Percentiles rank a stretch among this genome's conserved stretches.
Conservation (phyloP, 768 basidiomycete genomes). For the Hypholoma fasciculare region DNA sequence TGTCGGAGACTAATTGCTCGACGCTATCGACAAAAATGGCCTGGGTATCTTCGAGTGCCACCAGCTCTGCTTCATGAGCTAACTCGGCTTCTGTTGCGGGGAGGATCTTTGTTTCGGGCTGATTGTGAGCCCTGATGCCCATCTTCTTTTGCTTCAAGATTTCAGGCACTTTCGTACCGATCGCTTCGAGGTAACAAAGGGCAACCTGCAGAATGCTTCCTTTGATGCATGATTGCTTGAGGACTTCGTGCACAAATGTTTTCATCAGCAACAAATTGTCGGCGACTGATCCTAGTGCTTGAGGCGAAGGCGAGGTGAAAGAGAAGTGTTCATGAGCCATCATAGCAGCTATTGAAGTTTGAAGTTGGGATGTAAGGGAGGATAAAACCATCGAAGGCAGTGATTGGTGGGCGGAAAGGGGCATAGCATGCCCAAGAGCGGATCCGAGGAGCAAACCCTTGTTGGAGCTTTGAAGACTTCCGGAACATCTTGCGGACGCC, state of each 20-base stretch:
- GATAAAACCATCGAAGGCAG: slow-evolving; percentile 4
- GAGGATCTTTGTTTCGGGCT: slow-evolving; percentile 44
- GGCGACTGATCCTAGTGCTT: slow-evolving; percentile 15
- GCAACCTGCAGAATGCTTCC: slow-evolving; percentile 86
- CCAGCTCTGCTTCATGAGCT: slow-evolving; percentile 36
- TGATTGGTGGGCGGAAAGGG: slow-evolving; percentile 13
- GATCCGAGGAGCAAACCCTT: slow-evolving; percentile 7
- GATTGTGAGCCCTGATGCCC: slow-evolving; percentile 39
- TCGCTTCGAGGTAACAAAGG: slow-evolving; percentile 83
- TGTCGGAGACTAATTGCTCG: slow-evolving; percentile 17
- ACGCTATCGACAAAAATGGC: not conserved
- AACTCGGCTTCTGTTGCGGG: slow-evolving; percentile 44
- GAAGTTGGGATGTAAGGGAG: not conserved
- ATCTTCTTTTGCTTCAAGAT: slow-evolving; percentile 52
- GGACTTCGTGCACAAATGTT: slow-evolving; percentile 85
- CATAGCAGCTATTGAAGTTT: not conserved
- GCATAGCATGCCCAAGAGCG: slow-evolving; percentile 4
- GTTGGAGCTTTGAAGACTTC: slow-evolving; percentile 34
- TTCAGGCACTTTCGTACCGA: slow-evolving; percentile 68
- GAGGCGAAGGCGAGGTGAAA: slow-evolving; percentile 7
- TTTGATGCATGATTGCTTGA: slow-evolving; percentile 83
- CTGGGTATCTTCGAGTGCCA: slow-evolving; percentile 14
- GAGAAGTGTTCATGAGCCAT: not conserved
- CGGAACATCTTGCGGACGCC: slow-evolving; percentile 78
- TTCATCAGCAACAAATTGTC: slow-evolving; percentile 57